phyloP scores from a whole-genome alignment of 2,329 filamentous ascomycete species.

The Cordyceps militaris region DNA sequence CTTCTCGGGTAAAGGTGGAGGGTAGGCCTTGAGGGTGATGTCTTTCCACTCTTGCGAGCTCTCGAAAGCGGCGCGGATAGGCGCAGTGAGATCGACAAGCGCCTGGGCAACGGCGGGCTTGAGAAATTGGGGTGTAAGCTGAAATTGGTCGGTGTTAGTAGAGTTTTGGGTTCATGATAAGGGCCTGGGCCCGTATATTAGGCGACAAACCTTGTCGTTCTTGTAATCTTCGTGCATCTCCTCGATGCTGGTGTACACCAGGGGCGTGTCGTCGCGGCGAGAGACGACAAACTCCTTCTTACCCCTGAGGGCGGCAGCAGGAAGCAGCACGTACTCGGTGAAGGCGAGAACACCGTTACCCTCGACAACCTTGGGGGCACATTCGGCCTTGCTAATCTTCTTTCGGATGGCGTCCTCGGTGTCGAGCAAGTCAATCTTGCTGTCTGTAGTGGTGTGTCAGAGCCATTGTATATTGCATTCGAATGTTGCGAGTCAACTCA shows the following conservation, averaged over 20 bases:
- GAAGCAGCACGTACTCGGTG: conserved; percentile 79
- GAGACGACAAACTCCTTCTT: conserved; percentile 61
- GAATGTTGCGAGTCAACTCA: conserved; percentile 18
- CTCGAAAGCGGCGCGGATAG: conserved; percentile 69
- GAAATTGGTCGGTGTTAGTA: background rate
- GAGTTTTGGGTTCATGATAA: fast-evolving
- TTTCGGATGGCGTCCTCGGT: conserved; percentile 63
- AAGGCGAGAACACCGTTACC: conserved; percentile 84
- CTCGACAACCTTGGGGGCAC: conserved; percentile 67
- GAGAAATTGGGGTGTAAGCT: conserved; percentile 74
- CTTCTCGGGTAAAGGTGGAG: conserved; percentile 48
- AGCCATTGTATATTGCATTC: background rate
- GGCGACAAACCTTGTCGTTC: conserved; percentile 61
- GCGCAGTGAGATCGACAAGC: conserved; percentile 65
- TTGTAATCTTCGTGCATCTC: conserved; percentile 74
- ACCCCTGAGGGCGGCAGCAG: conserved; percentile 59
- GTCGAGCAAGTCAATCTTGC: conserved; percentile 93
- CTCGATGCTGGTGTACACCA: conserved; percentile 71
- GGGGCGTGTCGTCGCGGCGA: conserved; percentile 61
- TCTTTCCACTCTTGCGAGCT: conserved; percentile 70
- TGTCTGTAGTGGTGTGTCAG: conserved; percentile 42
- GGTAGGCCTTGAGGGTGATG: conserved; percentile 69
- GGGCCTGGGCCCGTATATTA: background rate
- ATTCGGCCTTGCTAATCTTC: conserved; percentile 82
- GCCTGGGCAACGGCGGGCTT: conserved; percentile 77